A percentile compares a stretch with the other conserved stretches of the same genome.
phyloP scores from a whole-genome alignment of 2,329 filamentous ascomycete genomes.

The Periconia digitata region DNA sequence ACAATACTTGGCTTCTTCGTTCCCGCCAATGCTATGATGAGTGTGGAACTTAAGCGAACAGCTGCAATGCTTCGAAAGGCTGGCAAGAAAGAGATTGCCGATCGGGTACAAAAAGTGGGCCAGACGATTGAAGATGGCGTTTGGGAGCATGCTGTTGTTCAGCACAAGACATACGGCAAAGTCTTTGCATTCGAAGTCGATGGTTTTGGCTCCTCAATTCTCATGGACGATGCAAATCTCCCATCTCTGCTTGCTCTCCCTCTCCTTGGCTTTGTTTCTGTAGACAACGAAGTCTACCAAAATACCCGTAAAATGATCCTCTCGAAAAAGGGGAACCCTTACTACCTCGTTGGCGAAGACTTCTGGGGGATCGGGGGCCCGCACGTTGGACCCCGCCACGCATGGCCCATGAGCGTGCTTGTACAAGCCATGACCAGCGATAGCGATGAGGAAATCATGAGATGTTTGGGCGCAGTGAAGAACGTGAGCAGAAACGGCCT shows the following conservation, averaged over 20 bases:
- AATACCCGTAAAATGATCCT: slow-evolving; percentile 88
- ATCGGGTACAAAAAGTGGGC: slow-evolving; percentile 58
- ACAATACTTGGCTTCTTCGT: slow-evolving; percentile 95
- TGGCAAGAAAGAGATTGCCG: slow-evolving; percentile 56
- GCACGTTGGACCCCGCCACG: slow-evolving; percentile 80
- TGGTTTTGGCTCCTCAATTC: slow-evolving; percentile 76
- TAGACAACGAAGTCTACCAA: slow-evolving; percentile 71
- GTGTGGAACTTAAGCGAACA: slow-evolving; percentile 78
- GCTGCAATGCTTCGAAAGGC: slow-evolving; percentile 67
- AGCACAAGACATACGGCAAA: slow-evolving; percentile 71
- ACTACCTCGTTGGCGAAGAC: slow-evolving; percentile 73
- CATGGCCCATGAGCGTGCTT: slow-evolving; percentile 95
- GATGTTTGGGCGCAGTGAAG: slow-evolving; percentile 73
- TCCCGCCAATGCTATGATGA: slow-evolving; percentile 94
- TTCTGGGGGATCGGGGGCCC: slow-evolving; percentile 89
- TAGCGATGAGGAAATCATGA: slow-evolving; percentile 77
- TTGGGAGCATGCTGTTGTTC: slow-evolving; percentile 79
- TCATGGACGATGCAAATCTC: slow-evolving; percentile 91
- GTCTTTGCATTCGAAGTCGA: slow-evolving; percentile 90
- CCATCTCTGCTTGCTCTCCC: slow-evolving; percentile 79
- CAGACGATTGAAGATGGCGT: slow-evolving; percentile 73
- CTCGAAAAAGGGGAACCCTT: slow-evolving; percentile 77
- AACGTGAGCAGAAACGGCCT: slow-evolving; percentile 75
- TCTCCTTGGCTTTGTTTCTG: slow-evolving; percentile 71
- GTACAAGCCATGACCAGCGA: slow-evolving; percentile 88